phyloP scores from a whole-genome alignment of 1,284 basidiomycete genomes.

The Fomitopsis palustris region DNA sequence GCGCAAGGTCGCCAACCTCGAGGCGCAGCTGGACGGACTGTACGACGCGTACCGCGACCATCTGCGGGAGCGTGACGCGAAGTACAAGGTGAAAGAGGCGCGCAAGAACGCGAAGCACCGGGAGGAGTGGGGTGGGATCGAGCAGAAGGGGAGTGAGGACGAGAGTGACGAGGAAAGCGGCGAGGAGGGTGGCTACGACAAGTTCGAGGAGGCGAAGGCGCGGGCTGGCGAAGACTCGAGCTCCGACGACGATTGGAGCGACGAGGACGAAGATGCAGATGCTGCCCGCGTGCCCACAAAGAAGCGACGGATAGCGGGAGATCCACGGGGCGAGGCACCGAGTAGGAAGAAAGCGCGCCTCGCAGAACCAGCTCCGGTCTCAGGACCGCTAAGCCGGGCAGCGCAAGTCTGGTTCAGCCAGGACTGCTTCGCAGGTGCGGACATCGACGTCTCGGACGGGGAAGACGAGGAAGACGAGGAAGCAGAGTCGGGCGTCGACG shows the following conservation, averaged over 20 bases:
- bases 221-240: constrained; percentile 53
- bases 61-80: constrained; percentile 83
- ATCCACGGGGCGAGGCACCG: constrained; percentile 17
- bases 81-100: constrained; percentile 86
- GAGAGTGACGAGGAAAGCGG: constrained; percentile 36
- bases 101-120: constrained; percentile 71
- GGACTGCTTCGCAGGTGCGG: constrained; percentile 82
- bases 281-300: constrained; percentile 24
- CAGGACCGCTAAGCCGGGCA: constrained; percentile 41
- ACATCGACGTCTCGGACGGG: constrained; percentile 47
- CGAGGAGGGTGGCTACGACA: constrained; percentile 76
- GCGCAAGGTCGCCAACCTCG: constrained; percentile 61
- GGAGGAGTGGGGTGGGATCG: constrained; percentile 80
- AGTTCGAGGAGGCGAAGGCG: constrained; percentile 61
- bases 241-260: constrained; percentile 53
- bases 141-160: constrained; percentile 42
- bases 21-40: constrained; percentile 83
- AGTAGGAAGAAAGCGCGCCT: constrained; percentile 41
- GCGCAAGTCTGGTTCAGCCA: constrained; percentile 93
- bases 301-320: constrained; percentile 32
- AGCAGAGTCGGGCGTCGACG: constrained; percentile 34
- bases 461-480: constrained; percentile 36
- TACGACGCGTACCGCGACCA: constrained; percentile 88
- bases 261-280: constrained; percentile 45
- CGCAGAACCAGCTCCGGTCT: constrained; percentile 32